Percentiles rank a stretch among this genome's conserved stretches.
These are phyloP conservation scores for Aspergillus quadricinctus DNA, from an alignment of 2,329 filamentous ascomycete genomes.

Conservation along the genomic window DNA sequence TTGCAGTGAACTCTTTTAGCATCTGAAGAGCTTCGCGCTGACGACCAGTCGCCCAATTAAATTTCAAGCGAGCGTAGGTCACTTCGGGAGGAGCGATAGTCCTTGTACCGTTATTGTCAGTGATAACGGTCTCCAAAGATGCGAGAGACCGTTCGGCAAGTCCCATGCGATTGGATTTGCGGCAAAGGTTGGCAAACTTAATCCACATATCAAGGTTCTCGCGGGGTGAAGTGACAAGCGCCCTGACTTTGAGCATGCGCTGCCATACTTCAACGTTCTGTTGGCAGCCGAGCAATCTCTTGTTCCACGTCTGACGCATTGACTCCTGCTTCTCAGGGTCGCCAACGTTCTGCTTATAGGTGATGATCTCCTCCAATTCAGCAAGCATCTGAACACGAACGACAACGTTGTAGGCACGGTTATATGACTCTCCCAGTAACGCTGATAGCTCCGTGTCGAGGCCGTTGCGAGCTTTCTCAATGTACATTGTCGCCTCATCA, in stretches of 20 bases:
- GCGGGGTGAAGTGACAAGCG: slow-evolving; percentile 81
- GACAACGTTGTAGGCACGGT: slow-evolving; percentile 94
- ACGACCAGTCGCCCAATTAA: slow-evolving; percentile 80
- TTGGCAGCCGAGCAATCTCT: slow-evolving; percentile 87
- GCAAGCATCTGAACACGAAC: slow-evolving; percentile 98
- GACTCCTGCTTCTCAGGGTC: slow-evolving; percentile 84
- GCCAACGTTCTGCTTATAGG: slow-evolving; percentile 82
- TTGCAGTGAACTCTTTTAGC: slow-evolving; percentile 58
- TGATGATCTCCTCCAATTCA: slow-evolving; percentile 95
- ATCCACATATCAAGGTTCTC: slow-evolving; percentile 99
- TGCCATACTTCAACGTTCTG: slow-evolving; percentile 98
- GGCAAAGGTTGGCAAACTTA: slow-evolving; percentile 96
- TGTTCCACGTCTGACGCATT: slow-evolving; percentile 94
- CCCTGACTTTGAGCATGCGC: slow-evolving; percentile 90
- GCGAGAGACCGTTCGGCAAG: slow-evolving; percentile 93
- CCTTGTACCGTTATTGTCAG: slow-evolving; percentile 37
- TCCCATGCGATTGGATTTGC: slow-evolving; percentile 91
- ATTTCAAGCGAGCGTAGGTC: slow-evolving; percentile 95
- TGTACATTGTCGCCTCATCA: slow-evolving; percentile 80
- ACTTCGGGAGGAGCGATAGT: slow-evolving; percentile 63
- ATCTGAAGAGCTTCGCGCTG: slow-evolving; percentile 60
- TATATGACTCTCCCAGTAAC: slow-evolving; percentile 96
- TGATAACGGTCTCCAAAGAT: slow-evolving; percentile 73
- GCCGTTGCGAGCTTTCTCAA: slow-evolving; percentile 86
- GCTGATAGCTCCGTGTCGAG: slow-evolving; percentile 94